phyloP scores from a whole-genome alignment of 805 yeast genomes.

The Candida montana region DNA sequence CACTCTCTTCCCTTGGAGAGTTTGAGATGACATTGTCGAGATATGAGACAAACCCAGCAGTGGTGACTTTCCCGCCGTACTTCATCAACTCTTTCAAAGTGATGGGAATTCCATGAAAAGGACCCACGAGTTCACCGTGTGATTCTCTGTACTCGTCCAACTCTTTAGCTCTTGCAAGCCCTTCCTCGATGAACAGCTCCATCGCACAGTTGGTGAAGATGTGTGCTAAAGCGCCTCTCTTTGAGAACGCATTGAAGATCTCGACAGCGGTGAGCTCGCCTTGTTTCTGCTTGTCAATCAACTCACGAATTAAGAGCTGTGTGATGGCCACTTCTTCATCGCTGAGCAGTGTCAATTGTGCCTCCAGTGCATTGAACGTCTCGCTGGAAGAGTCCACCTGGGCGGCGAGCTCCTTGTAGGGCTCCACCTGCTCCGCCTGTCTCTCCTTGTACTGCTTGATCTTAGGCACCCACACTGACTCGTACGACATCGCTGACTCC shows the following conservation, averaged over 20 bases:
- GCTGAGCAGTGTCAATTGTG: constrained; percentile 12
- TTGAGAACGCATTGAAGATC: constrained; percentile 49
- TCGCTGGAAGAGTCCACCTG: constrained; percentile 17
- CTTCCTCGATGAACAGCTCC: constrained; percentile 48
- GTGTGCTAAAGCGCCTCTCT: constrained; percentile 53
- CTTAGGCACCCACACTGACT: neutral
- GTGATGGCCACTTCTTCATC: constrained; percentile 21
- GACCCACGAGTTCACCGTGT: constrained; percentile 50
- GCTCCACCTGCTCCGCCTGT: constrained; percentile 17
- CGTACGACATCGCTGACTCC: neutral
- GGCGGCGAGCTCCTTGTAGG: constrained; percentile 14
- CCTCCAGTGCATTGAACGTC: constrained; percentile 21
- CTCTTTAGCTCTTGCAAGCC: constrained; percentile 48
- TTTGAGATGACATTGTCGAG: constrained; percentile 35
- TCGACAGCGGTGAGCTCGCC: constrained; percentile 35
- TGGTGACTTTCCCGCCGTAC: constrained; percentile 49
- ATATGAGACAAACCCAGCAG: constrained; percentile 55
- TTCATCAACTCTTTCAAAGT: constrained; percentile 64
- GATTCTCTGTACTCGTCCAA: constrained; percentile 42
- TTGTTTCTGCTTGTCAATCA: constrained; percentile 16
- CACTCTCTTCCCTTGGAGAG: constrained; percentile 40
- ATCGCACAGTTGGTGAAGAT: constrained; percentile 38
- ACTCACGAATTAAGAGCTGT: constrained; percentile 12
- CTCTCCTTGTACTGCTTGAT: neutral
- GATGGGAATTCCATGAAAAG: constrained; percentile 65